Evolutionary conservation across 2,329 filamentous ascomycete species (phyloP), one percentile per base, ranked within the genome.

Genomic region (Aspergillus amoenus): DNA sequence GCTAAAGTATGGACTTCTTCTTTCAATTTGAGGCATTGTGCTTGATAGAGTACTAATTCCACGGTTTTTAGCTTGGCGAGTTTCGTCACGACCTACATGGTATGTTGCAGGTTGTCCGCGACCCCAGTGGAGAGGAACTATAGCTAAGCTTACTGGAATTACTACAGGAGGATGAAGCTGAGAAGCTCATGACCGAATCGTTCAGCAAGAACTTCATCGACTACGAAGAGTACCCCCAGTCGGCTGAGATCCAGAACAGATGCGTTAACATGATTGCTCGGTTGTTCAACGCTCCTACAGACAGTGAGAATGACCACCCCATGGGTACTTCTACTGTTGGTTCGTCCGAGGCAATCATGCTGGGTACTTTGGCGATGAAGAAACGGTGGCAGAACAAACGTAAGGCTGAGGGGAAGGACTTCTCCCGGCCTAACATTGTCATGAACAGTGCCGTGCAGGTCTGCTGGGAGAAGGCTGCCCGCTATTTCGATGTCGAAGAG

Each of bases 361-460:
- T 79, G 6, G 76, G 72, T 45, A 78, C 76, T 2, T 80, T 97
- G 37, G 93, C 93, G 66, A 96, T 97, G 92, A 97, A 97, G 84
- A 91, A 88, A 79, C 86, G 88, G 68, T 97, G 93, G 93, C 88
- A 90, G 79, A 92, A 94, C 75, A 88, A 87, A 78, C 88, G 91
- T 66, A 84, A 88, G 72, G 91, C 89, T 4, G 90, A 85, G 66
- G 93, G 92, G 60, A 94, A 95, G 79, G 84, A 91, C 54, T 84
- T 75, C 59, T 90, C 92, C 61, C 83, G 84, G 44, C 93, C 93
- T 55, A 97, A 97, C 77, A 88, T 97, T 60, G 80, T 97, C 80
- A 97, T 97, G 93, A 94, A 90, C 67, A 91, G 90, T 24, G 93
- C 93, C 32, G 93, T 97, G 2, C 93, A 97, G 78, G 93, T 97